Evolutionary conservation across 345 rosid species (phyloP).

Genomic region (Crucihimalaya himalaica): DNA sequence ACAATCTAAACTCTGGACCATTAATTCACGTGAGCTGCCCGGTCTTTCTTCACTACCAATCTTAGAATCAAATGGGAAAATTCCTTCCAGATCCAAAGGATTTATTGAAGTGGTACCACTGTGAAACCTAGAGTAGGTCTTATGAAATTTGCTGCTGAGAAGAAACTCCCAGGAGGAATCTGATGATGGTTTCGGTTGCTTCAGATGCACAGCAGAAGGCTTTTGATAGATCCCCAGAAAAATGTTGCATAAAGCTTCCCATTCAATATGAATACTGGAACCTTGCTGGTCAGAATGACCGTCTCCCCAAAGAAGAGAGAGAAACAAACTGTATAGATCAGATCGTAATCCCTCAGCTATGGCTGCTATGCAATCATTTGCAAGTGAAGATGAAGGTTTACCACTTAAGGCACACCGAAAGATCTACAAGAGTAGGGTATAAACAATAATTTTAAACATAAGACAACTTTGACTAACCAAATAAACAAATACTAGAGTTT

Average conservation of each 20-base stretch:
- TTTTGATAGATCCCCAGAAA: slow-evolving; percentile 65
- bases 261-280: slow-evolving; percentile 61
- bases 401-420: slow-evolving; percentile 77
- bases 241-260: slow-evolving; percentile 67
- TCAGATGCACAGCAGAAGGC: slow-evolving; percentile 43
- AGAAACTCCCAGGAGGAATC: slow-evolving; percentile 90
- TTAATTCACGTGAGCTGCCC: slow-evolving; percentile 47
- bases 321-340: slow-evolving; percentile 68
- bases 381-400: slow-evolving; percentile 79
- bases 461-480: slow-evolving; percentile 21
- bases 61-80: slow-evolving; percentile 40
- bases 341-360: slow-evolving; percentile 84
- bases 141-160: slow-evolving; percentile 77
- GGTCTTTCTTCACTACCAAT: slow-evolving; percentile 41
- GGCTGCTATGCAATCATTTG: slow-evolving; percentile 81
- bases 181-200: slow-evolving; percentile 38
- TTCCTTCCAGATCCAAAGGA: slow-evolving; percentile 39
- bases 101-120: slow-evolving; percentile 43
- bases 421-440: slow-evolving; percentile 50
- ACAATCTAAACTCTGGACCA: slow-evolving; percentile 66
- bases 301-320: slow-evolving; percentile 85
- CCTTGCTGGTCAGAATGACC: slow-evolving; percentile 49
- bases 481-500: slow-evolving; percentile 20
- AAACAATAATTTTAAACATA: slow-evolving; percentile 11
- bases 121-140: slow-evolving; percentile 55